Evolutionary conservation across 1,284 basidiomycete genomes (phyloP), one percentile per base, ranked within the genome.

Genomic region (Fomitopsis schrenkii): DNA sequence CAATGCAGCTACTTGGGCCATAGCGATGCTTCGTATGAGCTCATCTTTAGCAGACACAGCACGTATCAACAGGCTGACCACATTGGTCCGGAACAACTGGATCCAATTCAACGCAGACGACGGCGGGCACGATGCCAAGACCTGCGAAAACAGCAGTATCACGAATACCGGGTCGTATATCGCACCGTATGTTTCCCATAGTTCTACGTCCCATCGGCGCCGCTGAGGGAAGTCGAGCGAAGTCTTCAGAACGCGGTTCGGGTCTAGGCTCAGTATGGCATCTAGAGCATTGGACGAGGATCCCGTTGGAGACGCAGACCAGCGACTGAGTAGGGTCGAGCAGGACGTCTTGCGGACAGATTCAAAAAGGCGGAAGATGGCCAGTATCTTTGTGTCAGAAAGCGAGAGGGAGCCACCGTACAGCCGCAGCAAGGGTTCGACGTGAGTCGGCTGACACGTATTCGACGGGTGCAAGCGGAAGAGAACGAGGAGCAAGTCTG

Each of bases 101-200:
- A 97, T 88, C 94, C 94, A 97, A 36, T 83, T 84, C 62, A 90
- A 76, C 0, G 87, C 84, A 0, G 86, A 84, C 0, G 84, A 71
- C 0, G 87, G 84, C 14, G 77, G 80, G 53, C 78, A 77, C 38
- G 88, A 85, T 0, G 76, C 73, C 33, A 95, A 76, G 66, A 86
- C 82, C 58, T 88, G 83, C 1, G 83, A 81, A 44, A 90, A 83
- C 12, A 97, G 76, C 7, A 89, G 77, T 38, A 93, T 75, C 12
- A 95, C 73, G 71, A 97, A 93, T 0, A 89, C 74, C 0, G 95
- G 94, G 70, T 98, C 95, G 68, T 97, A 98, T 28, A 90, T 72
- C 60, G 8, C 67, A 60, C 35, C 48, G 12, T 15, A 22, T 66
- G 63, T 26, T 67, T 45, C 5, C 65, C 65, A 2, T 65, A 69